Evolutionary conservation across 108 stramenopile species (phyloP).

Genomic region (Pelagomonas calceolata): DNA sequence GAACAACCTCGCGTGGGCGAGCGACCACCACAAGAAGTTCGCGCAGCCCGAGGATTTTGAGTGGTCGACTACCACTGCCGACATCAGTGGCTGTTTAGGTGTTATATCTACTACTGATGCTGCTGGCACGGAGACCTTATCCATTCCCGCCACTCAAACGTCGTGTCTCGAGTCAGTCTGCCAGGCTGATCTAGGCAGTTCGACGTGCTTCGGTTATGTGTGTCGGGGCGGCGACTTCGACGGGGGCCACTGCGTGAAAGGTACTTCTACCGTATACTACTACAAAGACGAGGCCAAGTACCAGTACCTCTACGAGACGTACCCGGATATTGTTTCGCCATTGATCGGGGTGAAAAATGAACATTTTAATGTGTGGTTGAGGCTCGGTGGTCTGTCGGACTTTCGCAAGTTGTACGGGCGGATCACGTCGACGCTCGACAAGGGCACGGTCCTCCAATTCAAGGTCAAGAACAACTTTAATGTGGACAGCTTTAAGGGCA

Average conservation of each 20-base stretch:
- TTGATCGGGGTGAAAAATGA: slow-evolving; percentile 87
- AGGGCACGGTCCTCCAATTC: slow-evolving; percentile 38
- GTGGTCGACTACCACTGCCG: not conserved
- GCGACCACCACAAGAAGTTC: slow-evolving; percentile 76
- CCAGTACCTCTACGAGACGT: not conserved
- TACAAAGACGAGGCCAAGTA: not conserved
- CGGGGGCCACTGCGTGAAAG: not conserved
- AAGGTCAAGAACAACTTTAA: slow-evolving; percentile 69
- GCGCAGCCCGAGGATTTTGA: slow-evolving; percentile 64
- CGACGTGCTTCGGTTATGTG: not conserved
- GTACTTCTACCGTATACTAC: not conserved
- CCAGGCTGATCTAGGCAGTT: not conserved
- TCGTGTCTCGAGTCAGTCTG: not conserved
- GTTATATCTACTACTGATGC: too few relatives aligned
- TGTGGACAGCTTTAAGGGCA: slow-evolving; percentile 65
- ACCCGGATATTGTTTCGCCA: slow-evolving; percentile 42
- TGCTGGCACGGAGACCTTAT: too few relatives aligned
- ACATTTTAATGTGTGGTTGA: slow-evolving; percentile 99
- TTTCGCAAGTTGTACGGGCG: slow-evolving; percentile 65
- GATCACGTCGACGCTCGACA: not conserved
- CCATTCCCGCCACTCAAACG: too few relatives aligned
- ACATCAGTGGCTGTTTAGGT: not conserved
- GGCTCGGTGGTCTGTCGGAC: slow-evolving; percentile 68
- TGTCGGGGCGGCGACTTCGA: not conserved
- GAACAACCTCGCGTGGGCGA: slow-evolving; percentile 84